These are phyloP conservation scores for Warburgia ugandensis DNA, from an alignment of 164 flowering plant genomes.

Conservation along the genomic window DNA sequence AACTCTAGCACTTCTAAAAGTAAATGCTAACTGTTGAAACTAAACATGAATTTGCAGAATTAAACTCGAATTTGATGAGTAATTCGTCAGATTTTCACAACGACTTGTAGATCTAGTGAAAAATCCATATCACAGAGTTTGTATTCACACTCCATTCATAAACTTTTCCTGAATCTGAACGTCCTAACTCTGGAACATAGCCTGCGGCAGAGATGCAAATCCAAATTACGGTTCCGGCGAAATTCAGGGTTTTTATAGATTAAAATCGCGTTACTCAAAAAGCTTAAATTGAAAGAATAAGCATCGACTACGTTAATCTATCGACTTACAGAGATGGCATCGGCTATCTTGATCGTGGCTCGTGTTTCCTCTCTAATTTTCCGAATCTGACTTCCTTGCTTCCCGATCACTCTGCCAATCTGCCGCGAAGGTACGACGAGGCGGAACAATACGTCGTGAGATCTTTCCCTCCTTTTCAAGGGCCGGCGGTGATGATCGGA, in stretches of 20 bases:
- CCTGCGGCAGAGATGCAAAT: too few species aligned
- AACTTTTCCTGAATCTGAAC: too few species aligned
- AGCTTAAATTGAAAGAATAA: not conserved
- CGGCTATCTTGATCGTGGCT: constrained; percentile 79
- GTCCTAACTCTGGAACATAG: too few species aligned
- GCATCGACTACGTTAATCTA: not conserved
- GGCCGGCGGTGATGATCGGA: not conserved
- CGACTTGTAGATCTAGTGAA: too few species aligned
- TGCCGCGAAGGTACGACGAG: constrained; percentile 75
- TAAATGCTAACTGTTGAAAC: too few species aligned
- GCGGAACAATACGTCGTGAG: constrained; percentile 51
- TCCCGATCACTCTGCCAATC: constrained; percentile 85
- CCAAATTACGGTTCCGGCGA: too few species aligned
- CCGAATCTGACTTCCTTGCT: constrained; percentile 59
- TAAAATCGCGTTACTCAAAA: not conserved
- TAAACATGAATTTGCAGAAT: too few species aligned
- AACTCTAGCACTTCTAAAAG: too few species aligned
- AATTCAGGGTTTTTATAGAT: not conserved
- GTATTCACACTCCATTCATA: too few species aligned
- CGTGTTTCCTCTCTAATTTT: constrained; percentile 68
- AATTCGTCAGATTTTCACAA: too few species aligned
- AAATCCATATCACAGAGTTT: too few species aligned
- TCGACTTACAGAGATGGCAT: constrained; percentile 56
- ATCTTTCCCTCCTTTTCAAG: constrained; percentile 39
- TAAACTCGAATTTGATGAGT: too few species aligned